phyloP scores from a whole-genome alignment of 331 rosid species.

The Telfairia occidentalis region DNA sequence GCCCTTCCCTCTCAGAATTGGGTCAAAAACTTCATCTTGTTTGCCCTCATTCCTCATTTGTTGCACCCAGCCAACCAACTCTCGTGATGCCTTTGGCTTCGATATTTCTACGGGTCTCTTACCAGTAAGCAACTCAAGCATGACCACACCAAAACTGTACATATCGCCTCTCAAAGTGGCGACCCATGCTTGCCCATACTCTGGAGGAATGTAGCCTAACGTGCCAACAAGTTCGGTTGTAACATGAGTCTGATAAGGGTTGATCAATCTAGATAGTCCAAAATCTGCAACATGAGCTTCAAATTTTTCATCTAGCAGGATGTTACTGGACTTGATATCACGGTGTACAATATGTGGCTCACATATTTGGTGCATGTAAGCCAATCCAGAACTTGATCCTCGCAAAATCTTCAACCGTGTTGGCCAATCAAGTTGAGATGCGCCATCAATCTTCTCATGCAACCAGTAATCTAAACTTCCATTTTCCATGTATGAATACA shows the following conservation, averaged over 20 bases:
- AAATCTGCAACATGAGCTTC: conserved; percentile 18
- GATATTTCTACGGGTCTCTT: conserved; percentile 16
- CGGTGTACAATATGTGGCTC: conserved; percentile 17
- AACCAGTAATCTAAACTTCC: conserved; percentile 17
- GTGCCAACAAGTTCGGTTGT: conserved; percentile 18
- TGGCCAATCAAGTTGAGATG: conserved; percentile 13
- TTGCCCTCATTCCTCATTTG: conserved; percentile 13
- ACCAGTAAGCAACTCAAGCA: conserved; percentile 18
- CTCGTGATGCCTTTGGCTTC: conserved; percentile 15
- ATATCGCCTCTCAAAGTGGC: conserved; percentile 20
- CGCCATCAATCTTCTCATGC: conserved; percentile 16
- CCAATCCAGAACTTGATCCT: conserved; percentile 15
- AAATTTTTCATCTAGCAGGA: conserved; percentile 13
- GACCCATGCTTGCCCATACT: conserved; percentile 19
- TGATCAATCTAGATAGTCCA: conserved; percentile 15
- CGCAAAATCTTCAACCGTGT: conserved; percentile 5
- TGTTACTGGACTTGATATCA: conserved; percentile 14
- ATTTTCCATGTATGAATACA: conserved; percentile 17
- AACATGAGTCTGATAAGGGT: conserved; percentile 16
- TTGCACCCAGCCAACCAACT: conserved; percentile 16
- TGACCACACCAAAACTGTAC: conserved; percentile 20
- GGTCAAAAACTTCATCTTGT: conserved; percentile 46
- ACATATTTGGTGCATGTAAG: conserved; percentile 18
- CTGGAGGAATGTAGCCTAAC: conserved; percentile 18
- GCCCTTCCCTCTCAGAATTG: conserved; percentile 56